A percentile compares a stretch with the other conserved stretches of the same genome.
phyloP scores from a whole-genome alignment of 495 filamentous ascomycete genomes.

The Margaritispora aquatica region DNA sequence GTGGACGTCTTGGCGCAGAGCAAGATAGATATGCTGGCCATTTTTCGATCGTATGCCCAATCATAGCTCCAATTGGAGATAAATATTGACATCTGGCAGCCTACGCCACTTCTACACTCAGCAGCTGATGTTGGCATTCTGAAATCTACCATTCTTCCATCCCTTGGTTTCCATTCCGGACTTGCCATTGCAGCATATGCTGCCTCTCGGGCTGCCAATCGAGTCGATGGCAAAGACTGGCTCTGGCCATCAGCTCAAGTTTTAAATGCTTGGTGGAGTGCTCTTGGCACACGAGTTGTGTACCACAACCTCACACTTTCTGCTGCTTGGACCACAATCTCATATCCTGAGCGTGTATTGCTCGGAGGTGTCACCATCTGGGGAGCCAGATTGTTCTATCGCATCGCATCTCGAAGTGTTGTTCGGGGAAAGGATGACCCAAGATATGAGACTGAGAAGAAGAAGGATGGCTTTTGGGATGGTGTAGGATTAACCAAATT shows the following conservation, averaged over 20 bases:
- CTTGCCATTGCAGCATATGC: conserved; percentile 42
- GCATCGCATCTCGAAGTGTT: conserved; percentile 38
- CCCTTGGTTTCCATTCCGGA: conserved; percentile 37
- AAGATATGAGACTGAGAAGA: conserved; percentile 43
- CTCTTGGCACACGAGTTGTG: conserved; percentile 40
- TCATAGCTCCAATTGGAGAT: background rate
- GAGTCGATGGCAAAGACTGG: conserved; percentile 51
- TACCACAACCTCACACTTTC: conserved; percentile 32
- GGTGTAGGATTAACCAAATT: conserved; percentile 41
- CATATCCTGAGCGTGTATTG: conserved; percentile 45
- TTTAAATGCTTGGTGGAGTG: conserved; percentile 52
- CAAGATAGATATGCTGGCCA: conserved; percentile 2
- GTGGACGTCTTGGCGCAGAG: background rate
- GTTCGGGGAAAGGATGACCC: conserved; percentile 46
- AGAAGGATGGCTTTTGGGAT: conserved; percentile 47
- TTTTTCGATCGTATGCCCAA: background rate
- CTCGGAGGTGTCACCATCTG: conserved; percentile 47
- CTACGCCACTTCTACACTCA: background rate
- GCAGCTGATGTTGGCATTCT: conserved; percentile 36
- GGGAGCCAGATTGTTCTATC: conserved; percentile 47
- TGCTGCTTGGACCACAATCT: conserved; percentile 36
- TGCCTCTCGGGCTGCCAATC: conserved; percentile 38
- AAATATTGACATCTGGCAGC: too few relatives aligned
- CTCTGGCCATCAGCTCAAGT: conserved; percentile 49
- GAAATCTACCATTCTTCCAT: conserved; percentile 44